Percentiles rank a stretch among this genome's conserved stretches.
phyloP scores from a whole-genome alignment of 176 grass and related monocot genomes.

The Elaeis guineensis region DNA sequence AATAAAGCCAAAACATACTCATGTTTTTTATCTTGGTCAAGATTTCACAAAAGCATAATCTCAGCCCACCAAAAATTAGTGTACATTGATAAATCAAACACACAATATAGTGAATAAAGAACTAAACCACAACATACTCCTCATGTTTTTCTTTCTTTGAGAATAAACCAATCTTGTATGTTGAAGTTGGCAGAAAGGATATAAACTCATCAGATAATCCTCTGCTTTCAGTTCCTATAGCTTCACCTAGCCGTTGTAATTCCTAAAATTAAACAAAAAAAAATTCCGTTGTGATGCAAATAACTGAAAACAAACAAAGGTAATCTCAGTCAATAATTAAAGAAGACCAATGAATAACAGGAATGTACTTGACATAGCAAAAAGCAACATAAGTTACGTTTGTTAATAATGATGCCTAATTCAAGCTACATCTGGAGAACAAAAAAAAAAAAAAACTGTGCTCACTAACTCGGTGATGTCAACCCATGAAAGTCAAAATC shows the following conservation, averaged over 20 bases:
- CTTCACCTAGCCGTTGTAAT: conserved; percentile 68
- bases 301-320: no score
- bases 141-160: conserved; percentile 37
- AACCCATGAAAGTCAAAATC: no score
- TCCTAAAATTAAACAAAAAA: conserved; percentile 25
- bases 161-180: conserved; percentile 50
- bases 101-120: background rate
- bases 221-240: conserved; percentile 54
- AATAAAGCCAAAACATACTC: conserved; percentile 36
- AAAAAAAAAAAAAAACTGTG: no score
- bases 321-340: no score
- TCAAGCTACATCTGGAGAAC: no score
- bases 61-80: conserved; percentile 3
- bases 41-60: background rate
- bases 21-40: background rate
- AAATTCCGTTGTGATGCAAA: background rate
- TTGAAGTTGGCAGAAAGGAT: conserved; percentile 43
- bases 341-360: no score
- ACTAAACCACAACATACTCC: conserved; percentile 39
- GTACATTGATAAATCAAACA: background rate
- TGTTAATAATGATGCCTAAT: no score
- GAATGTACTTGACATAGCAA: no score
- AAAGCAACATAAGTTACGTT: no score
- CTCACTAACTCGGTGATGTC: no score
- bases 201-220: conserved; percentile 85